Evolutionary conservation across 108 stramenopile species (phyloP), one percentile per base, ranked within the genome.

Genomic region (Aureococcus anophagefferens): DNA sequence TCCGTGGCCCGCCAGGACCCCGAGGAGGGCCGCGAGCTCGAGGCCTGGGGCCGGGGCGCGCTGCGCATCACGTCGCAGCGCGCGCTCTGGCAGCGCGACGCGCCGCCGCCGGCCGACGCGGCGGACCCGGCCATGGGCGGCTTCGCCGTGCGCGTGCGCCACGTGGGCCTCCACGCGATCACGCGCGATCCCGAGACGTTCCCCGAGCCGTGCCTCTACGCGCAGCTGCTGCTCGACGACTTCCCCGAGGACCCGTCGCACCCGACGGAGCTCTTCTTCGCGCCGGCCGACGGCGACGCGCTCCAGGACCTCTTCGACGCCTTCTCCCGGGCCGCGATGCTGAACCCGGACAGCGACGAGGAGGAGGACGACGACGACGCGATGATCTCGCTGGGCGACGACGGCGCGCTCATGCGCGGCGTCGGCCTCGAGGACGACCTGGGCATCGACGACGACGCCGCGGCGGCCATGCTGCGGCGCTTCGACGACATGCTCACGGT

Each of bases 161-260:
- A 13, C 40, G 40, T 44, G 40, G 40, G 40, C 40, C 40, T 31
- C 15, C 46, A 69, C 7, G n/a, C 44, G 30, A 31, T 51, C 30
- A n/a, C 33, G 29, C 28, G 46, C 14, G 28, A 51, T 28, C 35
- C 71, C 5, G 16, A 72, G 34, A 34, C 64, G 31, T 30, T 72
- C 63, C 36, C 64, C 33, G 64, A 72, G 64, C 40, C 31, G 35
- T n/a, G 64, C 71, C 30, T 72, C 71, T 36, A n/a, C 64, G 64
- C 35, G 15, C 29, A 72, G 62, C 5, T 64, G 30, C 30, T 44
- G 63, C 64, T 72, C 33, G 11, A 33, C 64, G 64, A 63, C 64
- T 0, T 65, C 71, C 32, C 62, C 21, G 21, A 3, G 21, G 51
- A 16, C 51, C 3, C 17, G 21, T 1, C 14, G 7, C 21, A 25